Percentiles rank a stretch among this genome's conserved stretches.
These are phyloP conservation scores for Lunasporangiospora selenospora DNA, from an alignment of 192 early-diverging fungal genomes.

Conservation along the genomic window DNA sequence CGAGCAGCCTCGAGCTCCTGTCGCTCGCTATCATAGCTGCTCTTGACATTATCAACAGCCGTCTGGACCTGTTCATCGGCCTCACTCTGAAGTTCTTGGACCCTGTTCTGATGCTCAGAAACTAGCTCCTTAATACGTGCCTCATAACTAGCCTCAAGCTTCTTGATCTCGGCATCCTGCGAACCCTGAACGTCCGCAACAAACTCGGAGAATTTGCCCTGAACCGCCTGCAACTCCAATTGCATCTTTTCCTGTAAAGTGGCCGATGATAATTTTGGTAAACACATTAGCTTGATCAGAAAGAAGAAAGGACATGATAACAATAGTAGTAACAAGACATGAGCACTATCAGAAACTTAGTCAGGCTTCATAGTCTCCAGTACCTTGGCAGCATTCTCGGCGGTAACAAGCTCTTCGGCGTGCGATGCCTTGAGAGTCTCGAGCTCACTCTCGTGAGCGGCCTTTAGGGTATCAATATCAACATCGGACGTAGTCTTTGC, in stretches of 20 bases:
- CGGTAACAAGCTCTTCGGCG: conserved; percentile 20
- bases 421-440: conserved; percentile 30
- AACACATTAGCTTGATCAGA: not conserved
- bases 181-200: conserved; percentile 23
- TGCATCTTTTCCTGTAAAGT: conserved; percentile 35
- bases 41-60: conserved; percentile 42
- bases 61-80: conserved; percentile 34
- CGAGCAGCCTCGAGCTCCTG: conserved; percentile 23
- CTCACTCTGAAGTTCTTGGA: conserved; percentile 30
- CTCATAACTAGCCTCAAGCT: conserved; percentile 33
- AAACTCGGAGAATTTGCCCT: conserved; percentile 40
- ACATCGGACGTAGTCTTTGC: conserved; percentile 1
- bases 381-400: conserved; percentile 39
- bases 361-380: too few species aligned
- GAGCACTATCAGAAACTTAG: too few species aligned
- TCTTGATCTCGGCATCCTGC: conserved; percentile 31
- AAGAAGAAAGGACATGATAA: not conserved
- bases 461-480: conserved; percentile 25
- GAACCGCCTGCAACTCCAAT: conserved; percentile 27
- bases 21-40: conserved; percentile 35
- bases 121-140: conserved; percentile 40
- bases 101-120: conserved; percentile 23
- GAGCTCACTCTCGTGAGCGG: conserved; percentile 35
- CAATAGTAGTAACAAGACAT: too few species aligned
- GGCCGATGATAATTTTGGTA: not conserved